Percentiles rank a stretch among this genome's conserved stretches.
phyloP scores from a whole-genome alignment of 176 grass and related monocot genomes.

The Juncus inflexus region DNA sequence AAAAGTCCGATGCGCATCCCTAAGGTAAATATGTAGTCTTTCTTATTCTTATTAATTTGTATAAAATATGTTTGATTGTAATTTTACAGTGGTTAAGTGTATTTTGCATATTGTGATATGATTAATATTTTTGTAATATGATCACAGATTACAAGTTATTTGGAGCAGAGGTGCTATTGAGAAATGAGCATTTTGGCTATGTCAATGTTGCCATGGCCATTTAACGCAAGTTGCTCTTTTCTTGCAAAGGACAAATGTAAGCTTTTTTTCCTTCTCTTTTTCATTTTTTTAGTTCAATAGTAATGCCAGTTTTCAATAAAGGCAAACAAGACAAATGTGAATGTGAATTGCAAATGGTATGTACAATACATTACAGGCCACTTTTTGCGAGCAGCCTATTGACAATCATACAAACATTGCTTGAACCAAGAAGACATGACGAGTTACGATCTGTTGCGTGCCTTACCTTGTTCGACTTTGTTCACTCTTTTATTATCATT shows the following conservation, averaged over 20 bases:
- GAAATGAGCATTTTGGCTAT: slow-evolving; percentile 68
- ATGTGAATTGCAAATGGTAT: slow-evolving; percentile 28
- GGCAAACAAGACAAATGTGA: slow-evolving; percentile 5
- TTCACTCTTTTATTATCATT: slow-evolving; percentile 21
- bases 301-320: too few species aligned
- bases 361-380: too few species aligned
- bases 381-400: slow-evolving; percentile 90
- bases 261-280: slow-evolving; percentile 15
- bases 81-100: too few species aligned
- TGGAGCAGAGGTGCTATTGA: slow-evolving; percentile 92
- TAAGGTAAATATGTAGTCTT: slow-evolving; percentile 39
- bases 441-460: slow-evolving; percentile 83
- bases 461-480: slow-evolving; percentile 97
- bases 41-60: too few species aligned
- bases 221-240: slow-evolving; percentile 79
- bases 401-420: slow-evolving; percentile 78
- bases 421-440: slow-evolving; percentile 90
- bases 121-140: slow-evolving; percentile 32
- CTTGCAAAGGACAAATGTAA: slow-evolving; percentile 93
- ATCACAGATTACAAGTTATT: slow-evolving; percentile 78
- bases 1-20: slow-evolving; percentile 80
- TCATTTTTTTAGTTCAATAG: not conserved
- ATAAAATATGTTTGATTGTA: too few species aligned
- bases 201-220: slow-evolving; percentile 88
- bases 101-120: too few species aligned